Evolutionary conservation across 2,329 filamentous ascomycete genomes (phyloP), one percentile per base, ranked within the genome.

Genomic region (Rosellinia necatrix): DNA sequence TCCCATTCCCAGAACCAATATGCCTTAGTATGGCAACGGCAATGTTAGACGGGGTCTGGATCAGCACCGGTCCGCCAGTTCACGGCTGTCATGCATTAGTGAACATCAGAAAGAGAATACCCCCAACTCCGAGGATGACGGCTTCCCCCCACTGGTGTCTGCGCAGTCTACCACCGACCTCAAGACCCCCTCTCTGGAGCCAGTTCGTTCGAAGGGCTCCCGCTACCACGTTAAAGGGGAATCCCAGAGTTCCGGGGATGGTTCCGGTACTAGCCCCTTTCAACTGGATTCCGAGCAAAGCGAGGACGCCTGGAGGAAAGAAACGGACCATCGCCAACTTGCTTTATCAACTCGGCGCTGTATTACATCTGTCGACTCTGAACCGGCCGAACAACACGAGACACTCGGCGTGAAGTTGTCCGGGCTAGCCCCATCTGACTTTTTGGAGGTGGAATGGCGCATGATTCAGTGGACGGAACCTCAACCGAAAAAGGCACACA

Each of bases 91-190:
- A 12, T 55, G 53, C 35, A 59, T 61, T 43, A 56, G 56, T 19
- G 59, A 61, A 19, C 48, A 59, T 25, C 56, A 59, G 47, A 59
- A 59, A 40, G 56, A 59, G 19, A 61, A 57, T 13, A 62, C 60
- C 27, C 61, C 59, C 58, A 62, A 58, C 58, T 63, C 51, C 21
- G 59, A 66, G 35, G 61, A 60, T 24, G 62, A 56, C 3, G 52
- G 55, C 44, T 54, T 53, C 42, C 22, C 37, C 13, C 52, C 60
- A n/a, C n/a, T n/a, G n/a, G n/a, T n/a, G 34, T 38, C 46, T 2
- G 21, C 51, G 8, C 44, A 44, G 21, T n/a, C n/a, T n/a, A 37
- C 49, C 17, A 17, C 52, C 37, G 37, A 38, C 22, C 21, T 53
- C 37, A 56, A 49, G 29, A 49, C 55, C 6, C 52, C 56, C 32